Evolutionary conservation across 345 rosid species (phyloP), one percentile per base, ranked within the genome.

Genomic region (Clarkia xantiana): DNA sequence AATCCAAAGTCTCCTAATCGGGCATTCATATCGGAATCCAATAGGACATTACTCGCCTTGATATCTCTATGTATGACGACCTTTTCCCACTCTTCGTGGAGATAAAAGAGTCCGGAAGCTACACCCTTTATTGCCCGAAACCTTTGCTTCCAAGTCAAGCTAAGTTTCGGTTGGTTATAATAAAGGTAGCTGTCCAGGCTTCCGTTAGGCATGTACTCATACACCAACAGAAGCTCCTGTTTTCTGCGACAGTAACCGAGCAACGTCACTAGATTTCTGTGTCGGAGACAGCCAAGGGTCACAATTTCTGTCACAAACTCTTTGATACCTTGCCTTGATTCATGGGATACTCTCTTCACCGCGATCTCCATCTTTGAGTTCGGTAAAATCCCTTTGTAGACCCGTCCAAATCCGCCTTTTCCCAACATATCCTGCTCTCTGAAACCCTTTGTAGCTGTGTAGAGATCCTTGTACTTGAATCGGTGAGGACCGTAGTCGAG

Each of bases 301-400:
- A 61, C 69, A 12, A 78, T 76, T 62, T 78, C 76, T n/a, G 81
- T 45, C 11, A 73, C 67, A 0, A 73, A 67, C 58, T 73, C 87
- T 20, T 63, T 34, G 15, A 48, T 48, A 5, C 52, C 40, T 48
- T 48, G 52, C 10, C 40, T 22, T 7, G 52, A 48, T 47, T 77
- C 73, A 42, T 85, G 90, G 0, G 80, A 77, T 20, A 85, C 62
- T 61, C 68, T 75, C 62, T 85, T 85, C 42, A 85, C 84, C 0
- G 91, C 95, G 39, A 86, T 60, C 48, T 72, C 71, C 0, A 62
- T 2, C 50, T 76, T 79, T 14, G 76, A 56, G 15, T 9, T 57
- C 0, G 74, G 80, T 0, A 85, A 47, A 3, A 58, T 48, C 7
- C 95, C 87, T 74, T 56, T 71, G 34, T 78, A 84, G 9, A 84